Evolutionary conservation across 2,329 filamentous ascomycete genomes (phyloP).

Genomic region (Trichoderma sp.): DNA sequence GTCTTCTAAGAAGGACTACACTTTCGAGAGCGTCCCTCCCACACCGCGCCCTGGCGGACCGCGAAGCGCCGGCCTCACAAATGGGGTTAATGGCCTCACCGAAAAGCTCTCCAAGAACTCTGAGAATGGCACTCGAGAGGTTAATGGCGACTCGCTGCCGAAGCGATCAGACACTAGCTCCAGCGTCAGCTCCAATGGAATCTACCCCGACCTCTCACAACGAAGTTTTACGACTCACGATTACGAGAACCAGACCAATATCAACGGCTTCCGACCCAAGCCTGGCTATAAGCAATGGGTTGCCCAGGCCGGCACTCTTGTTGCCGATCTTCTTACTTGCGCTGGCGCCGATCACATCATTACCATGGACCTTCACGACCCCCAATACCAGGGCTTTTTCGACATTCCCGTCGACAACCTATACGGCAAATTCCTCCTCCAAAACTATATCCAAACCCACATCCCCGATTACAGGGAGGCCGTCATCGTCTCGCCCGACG

Average conservation of each 20-base stretch:
- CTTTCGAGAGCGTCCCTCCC: slow-evolving; percentile 87
- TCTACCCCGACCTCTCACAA: slow-evolving; percentile 41
- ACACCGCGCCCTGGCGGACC: slow-evolving; percentile 73
- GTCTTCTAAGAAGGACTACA: slow-evolving; percentile 60
- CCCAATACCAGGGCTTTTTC: slow-evolving; percentile 98
- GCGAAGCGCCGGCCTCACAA: slow-evolving; percentile 61
- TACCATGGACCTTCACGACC: slow-evolving; percentile 95
- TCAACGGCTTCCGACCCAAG: slow-evolving; percentile 67
- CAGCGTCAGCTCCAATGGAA: slow-evolving; percentile 34
- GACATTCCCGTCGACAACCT: slow-evolving; percentile 98
- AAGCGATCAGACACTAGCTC: slow-evolving; percentile 37
- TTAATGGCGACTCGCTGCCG: slow-evolving; percentile 35
- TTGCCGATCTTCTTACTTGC: slow-evolving; percentile 91
- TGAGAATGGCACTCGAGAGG: slow-evolving; percentile 37
- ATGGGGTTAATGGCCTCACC: slow-evolving; percentile 66
- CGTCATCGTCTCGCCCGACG: slow-evolving; percentile 93
- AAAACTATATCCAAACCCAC: slow-evolving; percentile 70
- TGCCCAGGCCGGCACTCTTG: slow-evolving; percentile 89
- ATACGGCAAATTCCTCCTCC: slow-evolving; percentile 74
- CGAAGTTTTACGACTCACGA: slow-evolving; percentile 62
- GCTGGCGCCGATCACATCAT: slow-evolving; percentile 96
- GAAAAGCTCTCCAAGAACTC: slow-evolving; percentile 68
- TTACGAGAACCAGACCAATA: slow-evolving; percentile 55
- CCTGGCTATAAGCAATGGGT: slow-evolving; percentile 99
- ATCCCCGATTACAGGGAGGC: slow-evolving; percentile 82